These are phyloP conservation scores for Ogataea thermomethanolica DNA, from an alignment of 805 yeast genomes.

Conservation along the genomic window DNA sequence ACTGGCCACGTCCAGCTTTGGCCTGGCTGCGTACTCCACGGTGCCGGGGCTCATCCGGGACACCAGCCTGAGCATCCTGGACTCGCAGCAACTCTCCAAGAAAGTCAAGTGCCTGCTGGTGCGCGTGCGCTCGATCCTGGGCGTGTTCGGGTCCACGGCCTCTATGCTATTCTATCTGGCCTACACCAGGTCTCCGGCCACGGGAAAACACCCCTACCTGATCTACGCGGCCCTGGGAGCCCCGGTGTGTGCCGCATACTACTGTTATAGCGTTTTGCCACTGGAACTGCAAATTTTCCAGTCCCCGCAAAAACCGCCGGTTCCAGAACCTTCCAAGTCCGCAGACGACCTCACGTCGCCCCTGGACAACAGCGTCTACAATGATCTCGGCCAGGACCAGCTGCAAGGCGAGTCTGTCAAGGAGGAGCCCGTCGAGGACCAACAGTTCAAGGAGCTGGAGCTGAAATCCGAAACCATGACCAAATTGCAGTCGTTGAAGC, in stretches of 20 bases:
- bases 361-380: slow-evolving; percentile 44
- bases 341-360: slow-evolving; percentile 36
- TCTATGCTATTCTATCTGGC: slow-evolving; percentile 51
- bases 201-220: slow-evolving; percentile 69
- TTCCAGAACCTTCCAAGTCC: slow-evolving; percentile 18
- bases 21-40: slow-evolving; percentile 22
- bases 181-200: slow-evolving; percentile 51
- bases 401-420: slow-evolving; percentile 20
- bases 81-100: slow-evolving; percentile 14
- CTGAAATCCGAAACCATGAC: slow-evolving; percentile 34
- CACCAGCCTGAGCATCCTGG: slow-evolving; percentile 10
- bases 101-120: slow-evolving; percentile 16
- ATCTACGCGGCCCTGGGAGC: slow-evolving; percentile 60
- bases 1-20: slow-evolving; percentile 51
- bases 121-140: slow-evolving; percentile 26
- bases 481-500: slow-evolving; percentile 34
- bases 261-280: slow-evolving; percentile 26
- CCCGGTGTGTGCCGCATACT: slow-evolving; percentile 38
- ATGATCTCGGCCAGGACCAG: slow-evolving; percentile 36
- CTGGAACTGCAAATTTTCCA: slow-evolving; percentile 28
- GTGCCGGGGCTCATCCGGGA: slow-evolving; percentile 21
- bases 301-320: slow-evolving; percentile 15
- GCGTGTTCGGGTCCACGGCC: slow-evolving; percentile 45
- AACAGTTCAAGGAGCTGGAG: slow-evolving; percentile 35
- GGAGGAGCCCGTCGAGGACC: slow-evolving; percentile 31